Percentiles rank a stretch among this genome's conserved stretches.
These are phyloP conservation scores for Scheffersomyces titani DNA, from an alignment of 1,139 yeast genomes.

Conservation along the genomic window DNA sequence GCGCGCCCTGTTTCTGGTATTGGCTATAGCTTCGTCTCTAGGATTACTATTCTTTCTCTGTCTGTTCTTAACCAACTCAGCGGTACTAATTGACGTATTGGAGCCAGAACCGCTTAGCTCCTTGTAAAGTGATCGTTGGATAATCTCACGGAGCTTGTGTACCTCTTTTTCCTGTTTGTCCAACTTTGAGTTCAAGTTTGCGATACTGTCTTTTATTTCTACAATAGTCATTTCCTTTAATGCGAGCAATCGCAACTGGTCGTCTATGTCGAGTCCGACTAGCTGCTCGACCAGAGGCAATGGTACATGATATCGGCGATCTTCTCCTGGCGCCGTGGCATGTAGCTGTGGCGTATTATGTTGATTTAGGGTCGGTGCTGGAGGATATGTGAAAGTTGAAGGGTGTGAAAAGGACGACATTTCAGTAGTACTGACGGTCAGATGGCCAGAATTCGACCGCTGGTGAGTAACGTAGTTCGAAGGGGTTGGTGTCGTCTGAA, in stretches of 20 bases:
- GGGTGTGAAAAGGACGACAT: not conserved
- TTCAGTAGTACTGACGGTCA: constrained; percentile 1
- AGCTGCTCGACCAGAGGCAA: constrained; percentile 37
- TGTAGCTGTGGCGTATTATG: constrained; percentile 1
- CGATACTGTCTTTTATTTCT: constrained; percentile 54
- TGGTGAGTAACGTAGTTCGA: constrained; percentile 26
- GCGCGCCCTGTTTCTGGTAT: constrained; percentile 25
- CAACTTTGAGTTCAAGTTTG: constrained; percentile 30
- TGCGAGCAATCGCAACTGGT: constrained; percentile 58
- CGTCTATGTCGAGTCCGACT: constrained; percentile 43
- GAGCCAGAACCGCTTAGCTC: constrained; percentile 22
- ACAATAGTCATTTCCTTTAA: constrained; percentile 63
- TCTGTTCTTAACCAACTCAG: constrained; percentile 7
- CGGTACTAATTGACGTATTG: constrained; percentile 1
- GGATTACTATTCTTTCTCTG: constrained; percentile 31
- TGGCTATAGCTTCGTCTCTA: constrained; percentile 37
- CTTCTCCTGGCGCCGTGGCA: constrained; percentile 11
- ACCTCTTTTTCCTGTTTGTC: constrained; percentile 47
- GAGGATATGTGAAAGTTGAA: not conserved
- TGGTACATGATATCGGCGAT: constrained; percentile 26
- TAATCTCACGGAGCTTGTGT: constrained; percentile 43
- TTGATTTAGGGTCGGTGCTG: constrained; percentile 4
- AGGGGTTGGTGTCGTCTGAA: constrained; percentile 7
- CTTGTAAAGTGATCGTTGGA: constrained; percentile 41
- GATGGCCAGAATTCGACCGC: not conserved